Conservation (phyloP, 768 basidiomycete genomes). For the Pisolithus sp. region DNA sequence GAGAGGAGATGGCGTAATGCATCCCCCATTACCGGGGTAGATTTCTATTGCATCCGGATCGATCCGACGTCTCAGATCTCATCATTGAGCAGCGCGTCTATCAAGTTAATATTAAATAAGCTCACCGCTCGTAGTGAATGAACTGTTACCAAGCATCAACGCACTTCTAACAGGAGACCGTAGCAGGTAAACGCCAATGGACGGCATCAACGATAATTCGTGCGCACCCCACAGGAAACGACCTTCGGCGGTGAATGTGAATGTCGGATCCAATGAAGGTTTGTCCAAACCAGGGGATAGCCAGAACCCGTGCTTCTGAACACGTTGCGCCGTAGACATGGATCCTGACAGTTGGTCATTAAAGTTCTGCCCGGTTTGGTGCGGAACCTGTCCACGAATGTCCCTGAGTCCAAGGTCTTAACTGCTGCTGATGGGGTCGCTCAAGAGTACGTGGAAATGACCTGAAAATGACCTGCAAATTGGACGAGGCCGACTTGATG, state of each 20-base stretch:
- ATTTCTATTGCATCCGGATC: neutral
- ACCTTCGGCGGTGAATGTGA: too few species aligned
- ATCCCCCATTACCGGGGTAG: neutral
- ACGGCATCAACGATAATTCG: too few species aligned
- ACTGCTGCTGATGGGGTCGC: neutral
- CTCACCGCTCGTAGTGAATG: too few species aligned
- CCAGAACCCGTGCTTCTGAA: neutral
- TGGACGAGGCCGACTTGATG: too few species aligned
- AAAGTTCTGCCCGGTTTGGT: neutral
- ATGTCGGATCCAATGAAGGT: too few species aligned
- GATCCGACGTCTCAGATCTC: neutral
- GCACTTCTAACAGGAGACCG: too few species aligned
- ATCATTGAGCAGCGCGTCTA: neutral
- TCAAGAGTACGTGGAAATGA: neutral
- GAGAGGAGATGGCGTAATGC: neutral
- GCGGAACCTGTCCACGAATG: neutral
- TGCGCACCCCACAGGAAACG: too few species aligned
- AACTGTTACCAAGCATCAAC: too few species aligned
- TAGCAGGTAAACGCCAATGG: too few species aligned
- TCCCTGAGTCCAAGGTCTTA: neutral
- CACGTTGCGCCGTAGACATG: neutral
- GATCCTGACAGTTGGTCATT: neutral
- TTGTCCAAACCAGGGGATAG: too few species aligned
- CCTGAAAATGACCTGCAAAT: neutral
- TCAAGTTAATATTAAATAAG: too few species aligned